Evolutionary conservation across 2,329 filamentous ascomycete species (phyloP), one percentile per base, ranked within the genome.

Genomic region (Calonectria hongkongensis): DNA sequence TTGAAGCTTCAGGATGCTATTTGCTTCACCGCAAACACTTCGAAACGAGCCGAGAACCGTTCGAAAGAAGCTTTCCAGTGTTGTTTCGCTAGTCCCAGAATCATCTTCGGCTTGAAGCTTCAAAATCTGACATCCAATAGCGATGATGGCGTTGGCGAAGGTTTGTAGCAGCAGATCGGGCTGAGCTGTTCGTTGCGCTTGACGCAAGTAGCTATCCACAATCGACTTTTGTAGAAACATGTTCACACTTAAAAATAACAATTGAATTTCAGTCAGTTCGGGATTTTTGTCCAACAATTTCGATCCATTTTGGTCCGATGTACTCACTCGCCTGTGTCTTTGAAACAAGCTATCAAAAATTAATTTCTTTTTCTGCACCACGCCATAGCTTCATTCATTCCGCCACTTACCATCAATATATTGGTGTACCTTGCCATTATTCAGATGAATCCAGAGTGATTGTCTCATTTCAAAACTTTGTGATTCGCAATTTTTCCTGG

Each of bases 111-210:
- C 21, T 28, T 60, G 36, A 6, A 13, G n/a, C 25, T 60, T 60
- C 15, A 60, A 13, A 10, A 39, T 16, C 9, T 60, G 54, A 21
- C 54, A 60, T 60, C 54, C 54, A 16, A 60, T 60, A 3, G 33
- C 54, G 21, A 60, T 60, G 3, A 60, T 60, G 33, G 33, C 54
- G 28, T 60, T 60, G 12, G 54, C 33, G 21, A 60, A 60, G 27
- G 54, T 41, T 16, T 60, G 54, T 8, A 43, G 21, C 2, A 41
- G 2, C 16, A 33, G 36, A 16, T 25, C n/a, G 0, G 36, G 54
- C n/a, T 60, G 54, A 9, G 36, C 12, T 25, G 54, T 36, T 27
- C 27, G 33, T 18, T 60, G 54, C 3, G 54, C 54, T 4, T 41
- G 33, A 1, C 33, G 54, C 21, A 60, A 41, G 6, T 60, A 60